phyloP scores from a whole-genome alignment of 352 stramenopile species.

The Thalassiosira mediterranea region DNA sequence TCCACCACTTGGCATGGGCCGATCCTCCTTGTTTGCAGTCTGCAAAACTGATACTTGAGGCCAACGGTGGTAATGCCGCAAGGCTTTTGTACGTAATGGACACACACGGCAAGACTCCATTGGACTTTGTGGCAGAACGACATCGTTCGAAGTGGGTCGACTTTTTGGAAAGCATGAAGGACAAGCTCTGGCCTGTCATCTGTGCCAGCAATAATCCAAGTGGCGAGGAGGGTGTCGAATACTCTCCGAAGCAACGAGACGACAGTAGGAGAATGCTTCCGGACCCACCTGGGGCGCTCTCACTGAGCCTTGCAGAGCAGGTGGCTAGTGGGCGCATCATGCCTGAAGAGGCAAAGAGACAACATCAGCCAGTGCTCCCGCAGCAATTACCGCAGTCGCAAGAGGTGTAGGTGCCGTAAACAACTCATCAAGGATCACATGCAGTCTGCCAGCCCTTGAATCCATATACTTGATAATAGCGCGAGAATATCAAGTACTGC shows the following conservation, averaged over 20 bases:
- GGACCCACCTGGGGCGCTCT: slow-evolving; percentile 57
- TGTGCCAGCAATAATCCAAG: too few relatives aligned
- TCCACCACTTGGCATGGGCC: slow-evolving; percentile 51
- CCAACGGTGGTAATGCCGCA: slow-evolving; percentile 1
- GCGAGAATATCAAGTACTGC: too few relatives aligned
- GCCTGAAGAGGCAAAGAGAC: slow-evolving; percentile 39
- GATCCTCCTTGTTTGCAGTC: slow-evolving; percentile 33
- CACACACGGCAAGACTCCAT: slow-evolving; percentile 41
- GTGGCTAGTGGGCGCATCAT: slow-evolving; percentile 57
- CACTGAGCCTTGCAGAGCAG: slow-evolving; percentile 46
- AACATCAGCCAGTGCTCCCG: too few relatives aligned
- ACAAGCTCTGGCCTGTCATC: slow-evolving; percentile 37
- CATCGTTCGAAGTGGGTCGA: slow-evolving; percentile 27
- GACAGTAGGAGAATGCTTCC: slow-evolving; percentile 26
- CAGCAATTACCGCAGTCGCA: too few relatives aligned
- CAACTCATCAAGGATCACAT: too few relatives aligned
- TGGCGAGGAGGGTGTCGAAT: background rate
- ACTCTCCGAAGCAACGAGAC: slow-evolving; percentile 11
- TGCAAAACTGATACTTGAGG: slow-evolving; percentile 27
- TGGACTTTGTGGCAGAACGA: slow-evolving; percentile 43
- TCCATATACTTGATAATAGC: too few relatives aligned
- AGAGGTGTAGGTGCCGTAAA: too few relatives aligned
- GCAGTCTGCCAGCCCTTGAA: too few relatives aligned
- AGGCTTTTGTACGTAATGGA: slow-evolving; percentile 48
- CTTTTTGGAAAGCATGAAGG: slow-evolving; percentile 43